Base-by-base conservation (phyloP, 2,329 filamentous ascomycete genomes). In the Alternaria arbusti region DNA sequence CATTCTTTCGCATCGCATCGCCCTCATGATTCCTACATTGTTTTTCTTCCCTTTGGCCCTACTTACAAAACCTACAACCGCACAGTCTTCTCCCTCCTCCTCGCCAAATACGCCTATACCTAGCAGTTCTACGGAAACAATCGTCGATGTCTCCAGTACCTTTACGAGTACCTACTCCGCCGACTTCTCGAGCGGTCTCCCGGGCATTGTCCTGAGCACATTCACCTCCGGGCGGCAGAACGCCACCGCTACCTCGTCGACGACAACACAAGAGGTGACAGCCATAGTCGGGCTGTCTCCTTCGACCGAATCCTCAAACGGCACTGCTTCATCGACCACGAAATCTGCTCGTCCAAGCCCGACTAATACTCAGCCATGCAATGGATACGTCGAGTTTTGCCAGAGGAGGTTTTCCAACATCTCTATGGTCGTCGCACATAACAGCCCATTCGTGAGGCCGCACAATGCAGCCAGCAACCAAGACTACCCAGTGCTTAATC, bases 381-480 rank as follows among this genome's bases (percentile, higher is more conserved):
- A 80, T 57, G 74, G 72, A n/a, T 61, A 78, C 55, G 57, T 66
- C n/a, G 78, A 80, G 30, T 74, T 78, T 40, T 80, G 78, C 63
- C 56, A 64, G 20, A 67, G 77, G 11, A 72, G 66, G n/a, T 74
- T 78, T 58, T 76, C 74, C 25, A 79, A 79, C 51, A 64, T 80
- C 8, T 72, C 78, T 3, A 72, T 78, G 68, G 76, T 80, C 5
- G 72, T 77, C 3, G 76, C 78, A 7, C 78, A 80, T 63, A 80
- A 80, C 57, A 79, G 74, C 28, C 76, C 77, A 0, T 80, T 80
- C 28, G 71, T 72, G 5, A 64, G 63, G 13, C 36, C 66, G 11
- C 69, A 70, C 45, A 80, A 79, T 54, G 72, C 71, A 12, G 76
- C 75, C 25, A 77, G 75, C 57, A 80, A 80, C 26, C 78, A 80